Percentiles rank a stretch among this genome's conserved stretches.
phyloP scores from a whole-genome alignment of 164 flowering plant species.

The Amborella trichopoda region DNA sequence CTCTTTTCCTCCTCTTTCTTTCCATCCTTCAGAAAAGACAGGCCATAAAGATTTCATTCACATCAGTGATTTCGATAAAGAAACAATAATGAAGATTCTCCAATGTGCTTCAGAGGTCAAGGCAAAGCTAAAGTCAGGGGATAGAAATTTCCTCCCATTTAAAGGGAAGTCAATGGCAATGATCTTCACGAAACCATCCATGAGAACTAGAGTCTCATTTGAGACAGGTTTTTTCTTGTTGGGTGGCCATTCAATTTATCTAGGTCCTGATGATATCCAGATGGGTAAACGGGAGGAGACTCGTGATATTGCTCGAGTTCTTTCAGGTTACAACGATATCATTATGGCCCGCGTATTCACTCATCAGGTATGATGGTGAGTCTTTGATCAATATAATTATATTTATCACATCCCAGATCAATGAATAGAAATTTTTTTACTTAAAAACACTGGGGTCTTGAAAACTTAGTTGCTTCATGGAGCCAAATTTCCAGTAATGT shows the following conservation, averaged over 20 bases:
- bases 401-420: too few species aligned
- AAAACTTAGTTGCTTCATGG: too few species aligned
- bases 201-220: constrained; percentile 95
- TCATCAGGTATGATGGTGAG: constrained; percentile 94
- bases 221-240: constrained; percentile 91
- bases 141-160: constrained; percentile 71
- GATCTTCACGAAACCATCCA: constrained; percentile 97
- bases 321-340: constrained; percentile 89
- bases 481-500: too few species aligned
- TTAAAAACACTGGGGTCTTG: too few species aligned
- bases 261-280: constrained; percentile 90
- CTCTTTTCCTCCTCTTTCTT: background rate
- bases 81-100: constrained; percentile 63
- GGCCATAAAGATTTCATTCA: constrained; percentile 70
- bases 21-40: constrained; percentile 29
- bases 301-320: constrained; percentile 96
- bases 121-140: constrained; percentile 75
- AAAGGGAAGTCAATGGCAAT: constrained; percentile 97
- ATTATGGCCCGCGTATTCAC: constrained; percentile 98
- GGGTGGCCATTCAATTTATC: constrained; percentile 92
- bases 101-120: constrained; percentile 79
- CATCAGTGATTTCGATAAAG: constrained; percentile 80
- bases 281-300: constrained; percentile 99
- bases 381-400: too few species aligned
- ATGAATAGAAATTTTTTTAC: too few species aligned